Evolutionary conservation across 2,329 filamentous ascomycete genomes (phyloP).

Genomic region (Paecilomyces fulvus): DNA sequence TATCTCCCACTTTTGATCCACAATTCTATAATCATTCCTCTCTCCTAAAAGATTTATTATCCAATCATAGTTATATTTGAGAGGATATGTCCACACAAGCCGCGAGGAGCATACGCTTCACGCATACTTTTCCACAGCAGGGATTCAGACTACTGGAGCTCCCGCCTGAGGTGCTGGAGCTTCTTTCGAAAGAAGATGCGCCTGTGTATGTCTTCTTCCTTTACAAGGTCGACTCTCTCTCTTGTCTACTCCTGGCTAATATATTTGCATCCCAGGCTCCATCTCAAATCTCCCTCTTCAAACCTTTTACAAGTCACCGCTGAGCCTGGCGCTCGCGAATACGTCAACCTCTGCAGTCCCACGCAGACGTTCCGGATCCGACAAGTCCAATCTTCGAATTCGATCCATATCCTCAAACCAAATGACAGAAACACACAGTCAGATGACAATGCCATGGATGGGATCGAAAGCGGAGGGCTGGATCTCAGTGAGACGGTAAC

Average conservation of each 20-base stretch:
- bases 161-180: slow-evolving; percentile 47
- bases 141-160: slow-evolving; percentile 54
- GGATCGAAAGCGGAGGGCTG: slow-evolving; percentile 5
- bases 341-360: slow-evolving; percentile 52
- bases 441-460: slow-evolving; percentile 6
- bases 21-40: background rate
- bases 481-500: slow-evolving; percentile 26
- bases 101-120: slow-evolving; percentile 30
- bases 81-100: slow-evolving; percentile 31
- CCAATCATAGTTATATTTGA: background rate
- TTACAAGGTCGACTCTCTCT: background rate
- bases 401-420: slow-evolving; percentile 47
- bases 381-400: slow-evolving; percentile 59
- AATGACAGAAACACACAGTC: slow-evolving; percentile 25
- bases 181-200: slow-evolving; percentile 42
- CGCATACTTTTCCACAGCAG: slow-evolving; percentile 38
- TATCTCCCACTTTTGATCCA: background rate
- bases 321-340: slow-evolving; percentile 22
- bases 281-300: slow-evolving; percentile 33
- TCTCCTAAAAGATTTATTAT: too few relatives aligned
- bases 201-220: slow-evolving; percentile 21
- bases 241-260: slow-evolving; percentile 1
- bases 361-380: slow-evolving; percentile 51
- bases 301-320: slow-evolving; percentile 19
- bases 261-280: slow-evolving; percentile 21